phyloP scores from a whole-genome alignment of 352 stramenopile genomes.

The Phytophthora constricta region DNA sequence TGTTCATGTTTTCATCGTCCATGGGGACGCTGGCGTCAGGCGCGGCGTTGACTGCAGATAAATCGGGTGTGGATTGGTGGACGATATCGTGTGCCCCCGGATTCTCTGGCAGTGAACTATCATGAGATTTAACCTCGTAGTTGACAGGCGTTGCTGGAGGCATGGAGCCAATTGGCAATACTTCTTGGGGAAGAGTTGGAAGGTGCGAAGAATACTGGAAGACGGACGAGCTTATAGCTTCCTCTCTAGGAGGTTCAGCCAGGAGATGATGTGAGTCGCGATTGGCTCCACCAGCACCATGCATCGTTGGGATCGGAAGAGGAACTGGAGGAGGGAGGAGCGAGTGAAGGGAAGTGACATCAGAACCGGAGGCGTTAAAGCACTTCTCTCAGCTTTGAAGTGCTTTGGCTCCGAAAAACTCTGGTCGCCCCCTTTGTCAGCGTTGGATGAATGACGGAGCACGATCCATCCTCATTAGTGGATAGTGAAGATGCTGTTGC shows the following conservation, averaged over 20 bases:
- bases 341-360: slow-evolving; percentile 30
- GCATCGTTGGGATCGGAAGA: slow-evolving; percentile 7
- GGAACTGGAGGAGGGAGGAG: slow-evolving; percentile 21
- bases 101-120: slow-evolving; percentile 31
- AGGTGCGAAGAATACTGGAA: slow-evolving; percentile 33
- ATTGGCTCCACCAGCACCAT: slow-evolving; percentile 13
- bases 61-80: slow-evolving; percentile 8
- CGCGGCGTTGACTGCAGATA: not conserved
- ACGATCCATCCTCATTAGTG: slow-evolving; percentile 6
- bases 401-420: slow-evolving; percentile 24
- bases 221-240: slow-evolving; percentile 8
- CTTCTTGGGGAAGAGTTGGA: slow-evolving; percentile 14
- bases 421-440: slow-evolving; percentile 12
- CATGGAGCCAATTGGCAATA: not conserved
- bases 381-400: slow-evolving; percentile 18
- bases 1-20: slow-evolving; percentile 81
- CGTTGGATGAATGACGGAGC: slow-evolving; percentile 17
- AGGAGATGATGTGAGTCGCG: slow-evolving; percentile 22
- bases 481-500: slow-evolving; percentile 18
- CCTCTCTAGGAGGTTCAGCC: slow-evolving; percentile 8
- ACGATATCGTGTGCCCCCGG: slow-evolving; percentile 24
- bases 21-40: slow-evolving; percentile 35
- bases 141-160: slow-evolving; percentile 9
- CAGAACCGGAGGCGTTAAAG: slow-evolving; percentile 22
- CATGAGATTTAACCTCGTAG: slow-evolving; percentile 8